These are phyloP conservation scores for Groenewaldozyma sp. DNA, from an alignment of 1,139 yeast genomes.

Conservation along the genomic window DNA sequence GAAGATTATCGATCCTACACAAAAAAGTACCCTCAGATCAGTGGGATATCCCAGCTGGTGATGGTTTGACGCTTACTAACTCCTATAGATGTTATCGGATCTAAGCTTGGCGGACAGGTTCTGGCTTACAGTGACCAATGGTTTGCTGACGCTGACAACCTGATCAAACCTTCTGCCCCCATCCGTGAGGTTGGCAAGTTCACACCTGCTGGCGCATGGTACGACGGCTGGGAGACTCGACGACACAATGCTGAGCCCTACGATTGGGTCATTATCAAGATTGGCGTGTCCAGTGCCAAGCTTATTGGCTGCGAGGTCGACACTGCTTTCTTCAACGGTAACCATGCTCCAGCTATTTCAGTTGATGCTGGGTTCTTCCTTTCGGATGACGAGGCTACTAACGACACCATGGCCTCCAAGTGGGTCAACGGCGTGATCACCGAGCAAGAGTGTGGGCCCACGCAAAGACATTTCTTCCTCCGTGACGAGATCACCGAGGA, in stretches of 20 bases:
- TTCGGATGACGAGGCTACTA: slow-evolving; percentile 22
- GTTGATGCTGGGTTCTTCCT: slow-evolving; percentile 59
- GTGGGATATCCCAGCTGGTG: neutral
- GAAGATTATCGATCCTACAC: too few relatives aligned
- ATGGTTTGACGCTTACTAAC: too few relatives aligned
- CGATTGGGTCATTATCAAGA: slow-evolving; percentile 74
- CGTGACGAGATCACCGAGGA: slow-evolving; percentile 47
- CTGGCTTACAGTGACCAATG: slow-evolving; percentile 73
- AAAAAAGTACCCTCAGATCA: too few relatives aligned
- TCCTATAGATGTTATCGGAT: slow-evolving; percentile 64
- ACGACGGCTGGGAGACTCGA: slow-evolving; percentile 97
- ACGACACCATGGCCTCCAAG: slow-evolving; percentile 31
- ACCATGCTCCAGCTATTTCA: slow-evolving; percentile 83
- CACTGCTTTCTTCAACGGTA: slow-evolving; percentile 88
- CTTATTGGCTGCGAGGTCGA: slow-evolving; percentile 81
- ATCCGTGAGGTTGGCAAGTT: slow-evolving; percentile 72
- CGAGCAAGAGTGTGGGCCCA: slow-evolving; percentile 76
- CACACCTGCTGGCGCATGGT: slow-evolving; percentile 88
- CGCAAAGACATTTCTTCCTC: slow-evolving; percentile 72
- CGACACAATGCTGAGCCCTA: slow-evolving; percentile 78
- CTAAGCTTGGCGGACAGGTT: slow-evolving; percentile 70
- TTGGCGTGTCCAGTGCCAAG: slow-evolving; percentile 78
- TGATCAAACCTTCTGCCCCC: slow-evolving; percentile 72
- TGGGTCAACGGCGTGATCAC: slow-evolving; percentile 63
- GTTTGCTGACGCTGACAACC: slow-evolving; percentile 90